Base-by-base conservation (phyloP, 164 flowering plant species). In the Dillenia turbinata region DNA sequence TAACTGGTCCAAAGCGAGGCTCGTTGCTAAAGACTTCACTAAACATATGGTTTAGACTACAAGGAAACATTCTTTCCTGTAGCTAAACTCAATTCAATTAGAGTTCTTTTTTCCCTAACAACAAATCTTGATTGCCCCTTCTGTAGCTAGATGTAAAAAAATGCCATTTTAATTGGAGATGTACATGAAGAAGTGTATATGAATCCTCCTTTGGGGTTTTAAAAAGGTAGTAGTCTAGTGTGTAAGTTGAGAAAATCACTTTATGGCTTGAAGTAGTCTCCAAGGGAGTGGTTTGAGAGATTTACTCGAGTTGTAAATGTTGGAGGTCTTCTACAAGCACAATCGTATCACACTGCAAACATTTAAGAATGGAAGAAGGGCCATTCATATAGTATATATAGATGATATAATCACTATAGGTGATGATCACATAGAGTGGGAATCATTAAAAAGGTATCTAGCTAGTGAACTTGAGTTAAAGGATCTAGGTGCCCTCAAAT, bases 261-360 rank as follows among this genome's bases (percentile, higher is more conserved):
- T 1, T 61, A 67, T 56, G 71, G 66, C 6, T 15, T 61, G 11
- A 67, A 67, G 44, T 61, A 61, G 12, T 40, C 71, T 33, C 47
- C 61, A n/a, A 5, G 66, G 16, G 50, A 46, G 1, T 67, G 71
- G 71, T 56, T 46, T 49, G 12, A 12, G 6, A 26, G 24, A 12
- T 55, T 67, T 9, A 17, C 13, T 54, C 15, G 7, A 12, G 50
- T n/a, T 0, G 19, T 61, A 1, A 1, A 15, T 0, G 6, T 0
- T 9, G 9, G 9, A 8, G 66, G 61, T 1, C 49, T 54, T 14
- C 6, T 9, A 12, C 19, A 44, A 5, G 5, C 17, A 12, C 11
- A 7, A 0, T 17, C 3, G 8, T 52, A 63, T 54, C 59, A 63
- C 47, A 40, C 26, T 6, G 0, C 10, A 10, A 9, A 9, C 49